Base-by-base conservation (phyloP, 169 alveolate genomes). In the Plasmodium vivax region DNA sequence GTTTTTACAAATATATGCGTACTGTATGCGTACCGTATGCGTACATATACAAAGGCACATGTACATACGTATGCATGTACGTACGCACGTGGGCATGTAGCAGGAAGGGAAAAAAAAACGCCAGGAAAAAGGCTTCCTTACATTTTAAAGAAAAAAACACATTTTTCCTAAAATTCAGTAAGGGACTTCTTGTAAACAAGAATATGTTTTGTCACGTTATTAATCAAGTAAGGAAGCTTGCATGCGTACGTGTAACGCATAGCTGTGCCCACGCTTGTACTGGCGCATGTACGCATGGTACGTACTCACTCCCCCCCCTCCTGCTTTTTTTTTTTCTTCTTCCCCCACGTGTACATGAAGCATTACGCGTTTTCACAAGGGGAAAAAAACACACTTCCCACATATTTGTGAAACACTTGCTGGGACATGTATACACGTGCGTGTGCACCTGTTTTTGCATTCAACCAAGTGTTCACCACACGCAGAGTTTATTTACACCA, bases 61-160 rank as follows among this genome's bases (percentile, higher is more conserved):
- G 56, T 43, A 80, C 51, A 43, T 80, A 80, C 51, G 84, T 77
- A 77, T 77, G 32, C 51, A 77, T 80, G n/a, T 38, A 27, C 23
- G 74, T 80, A 43, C 58, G 47, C 16, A 43, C 58, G 71, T 43
- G 85, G 10, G 23, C 3, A 38, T 38, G 72, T 34, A 80, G 19
- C 47, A 38, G 56, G 19, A 51, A 38, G 71, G 51, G 71, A 80
- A 80, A 16, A 43, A 23, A 43, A 80, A 16, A 43, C 9, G 19
- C 77, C 43, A 10, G 8, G 77, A 38, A 68, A n/a, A 38, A 68
- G 30, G 77, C 38, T 19, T 68, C 27, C 77, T 68, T 68, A 68
- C 77, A 6, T 23, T 68, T 68, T 68, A 68, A 19, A 68, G 77
- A 30, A 68, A 68, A 68, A 68, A 68, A 68, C 7, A 58, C 12